These are phyloP conservation scores for Botrytis hyacinthi DNA, from an alignment of 2,329 filamentous ascomycete genomes.

Conservation along the genomic window DNA sequence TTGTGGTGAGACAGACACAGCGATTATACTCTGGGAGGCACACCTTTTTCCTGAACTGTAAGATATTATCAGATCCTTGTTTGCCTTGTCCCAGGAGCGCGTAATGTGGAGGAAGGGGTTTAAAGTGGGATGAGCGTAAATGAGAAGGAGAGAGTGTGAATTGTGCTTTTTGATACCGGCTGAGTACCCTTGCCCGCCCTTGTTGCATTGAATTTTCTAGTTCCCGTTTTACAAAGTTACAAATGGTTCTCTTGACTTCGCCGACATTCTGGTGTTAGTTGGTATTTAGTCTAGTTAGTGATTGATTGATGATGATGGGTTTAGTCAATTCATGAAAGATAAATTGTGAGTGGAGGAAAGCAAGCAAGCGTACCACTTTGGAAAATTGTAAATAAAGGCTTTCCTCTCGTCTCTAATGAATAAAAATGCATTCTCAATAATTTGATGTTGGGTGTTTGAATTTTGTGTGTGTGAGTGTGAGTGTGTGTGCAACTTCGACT, in stretches of 20 bases:
- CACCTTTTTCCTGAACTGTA: constrained; percentile 22
- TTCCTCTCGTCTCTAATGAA: constrained; percentile 6
- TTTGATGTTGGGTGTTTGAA: background rate
- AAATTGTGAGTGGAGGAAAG: constrained; percentile 14
- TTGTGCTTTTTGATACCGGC: constrained; percentile 22
- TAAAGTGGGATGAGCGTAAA: constrained; percentile 11
- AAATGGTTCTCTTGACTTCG: constrained; percentile 22
- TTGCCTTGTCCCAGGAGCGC: constrained; percentile 10
- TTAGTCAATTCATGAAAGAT: constrained; percentile 13
- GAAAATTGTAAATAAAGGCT: constrained; percentile 21
- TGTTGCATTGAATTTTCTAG: constrained; percentile 21
- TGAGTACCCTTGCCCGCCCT: constrained; percentile 22
- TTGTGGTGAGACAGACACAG: constrained; percentile 9
- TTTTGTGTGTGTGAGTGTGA: background rate
- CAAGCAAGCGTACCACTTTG: constrained; percentile 20
- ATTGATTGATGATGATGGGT: constrained; percentile 14
- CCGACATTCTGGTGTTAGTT: constrained; percentile 18
- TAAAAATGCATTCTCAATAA: constrained; percentile 3
- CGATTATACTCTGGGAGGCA: constrained; percentile 16
- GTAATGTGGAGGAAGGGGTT: constrained; percentile 21
- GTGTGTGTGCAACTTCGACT: background rate
- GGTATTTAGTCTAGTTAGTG: constrained; percentile 16
- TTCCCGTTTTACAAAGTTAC: constrained; percentile 21
- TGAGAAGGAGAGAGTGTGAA: constrained; percentile 4
- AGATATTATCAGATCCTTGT: constrained; percentile 18